Base-by-base conservation (phyloP, 1,139 yeast species). In the Yamadazyma atmosphaerica region DNA sequence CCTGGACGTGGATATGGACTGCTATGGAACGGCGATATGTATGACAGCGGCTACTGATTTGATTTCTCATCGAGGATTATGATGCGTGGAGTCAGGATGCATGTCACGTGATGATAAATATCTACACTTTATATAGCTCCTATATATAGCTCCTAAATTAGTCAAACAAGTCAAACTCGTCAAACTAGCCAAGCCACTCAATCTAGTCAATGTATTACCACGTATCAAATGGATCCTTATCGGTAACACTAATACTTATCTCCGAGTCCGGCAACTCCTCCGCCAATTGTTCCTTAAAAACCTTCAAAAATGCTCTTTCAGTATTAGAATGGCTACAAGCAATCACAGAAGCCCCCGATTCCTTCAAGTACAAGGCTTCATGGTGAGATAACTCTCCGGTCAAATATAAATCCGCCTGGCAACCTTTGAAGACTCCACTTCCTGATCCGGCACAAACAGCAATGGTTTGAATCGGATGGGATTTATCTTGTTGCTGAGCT, bases 391-490 rank as follows among this genome's bases (percentile, higher is more conserved):
- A 65, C 56, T 94, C 98, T 1, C 99, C 99, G 0, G 98, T 90
- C 53, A 81, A 78, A 56, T 75, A 85, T 30, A 89, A 68, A 52
- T 92, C 98, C 0, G 90, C 94, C 6, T 72, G 51, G 2, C 77
- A 79, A 0, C 84, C 83, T 37, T 65, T 63, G 53, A 86, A 76
- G 0, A 86, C 81, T 0, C 79, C 67, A 1, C 86, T 82, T 0
- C 99, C 99, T 4, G 96, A 86, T 0, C 99, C 99, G 3, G 98
- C 98, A 61, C 99, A 92, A 16, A 92, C 60, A 0, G 97, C 98
- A n/a, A 89, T 69, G 0, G 72, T 68, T 16, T 58, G 60, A 30
- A 86, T 67, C 11, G 43, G 38, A 4, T 61, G 63, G 10, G 49
- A 47, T 8, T 54, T 47, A 12, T 58, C 63, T 9, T 56, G 44